Conservation (phyloP, 176 grass and related monocot species). For the Musa schizocarpa region DNA sequence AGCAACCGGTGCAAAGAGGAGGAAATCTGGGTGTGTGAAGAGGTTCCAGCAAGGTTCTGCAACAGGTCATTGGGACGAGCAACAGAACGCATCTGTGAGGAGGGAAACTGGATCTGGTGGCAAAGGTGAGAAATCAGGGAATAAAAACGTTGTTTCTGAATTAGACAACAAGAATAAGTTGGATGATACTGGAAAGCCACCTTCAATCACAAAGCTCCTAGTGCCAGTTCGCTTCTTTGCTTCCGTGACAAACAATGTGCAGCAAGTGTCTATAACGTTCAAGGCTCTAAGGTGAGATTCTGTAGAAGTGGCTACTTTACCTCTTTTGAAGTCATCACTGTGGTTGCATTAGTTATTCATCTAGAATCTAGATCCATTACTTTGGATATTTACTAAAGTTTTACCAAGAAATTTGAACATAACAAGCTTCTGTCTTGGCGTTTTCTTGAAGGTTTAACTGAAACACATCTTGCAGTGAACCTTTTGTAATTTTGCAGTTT, state of each 20-base stretch:
- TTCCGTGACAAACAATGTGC: constrained; percentile 48
- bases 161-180: constrained; percentile 42
- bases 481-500: neutral
- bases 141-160: constrained; percentile 42
- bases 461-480: neutral
- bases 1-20: constrained; percentile 91
- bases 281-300: constrained; percentile 60
- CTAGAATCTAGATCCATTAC: neutral
- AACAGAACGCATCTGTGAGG: constrained; percentile 3
- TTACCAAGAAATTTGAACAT: neutral
- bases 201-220: constrained; percentile 59
- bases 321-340: neutral
- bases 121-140: constrained; percentile 30
- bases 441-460: neutral
- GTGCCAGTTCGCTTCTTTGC: constrained; percentile 59
- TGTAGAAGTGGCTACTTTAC: constrained; percentile 7
- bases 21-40: constrained; percentile 81
- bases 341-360: constrained; percentile 2
- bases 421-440: neutral
- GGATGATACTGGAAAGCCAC: constrained; percentile 25
- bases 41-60: constrained; percentile 52
- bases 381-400: neutral
- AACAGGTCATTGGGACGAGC: constrained; percentile 22
- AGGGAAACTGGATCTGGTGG: constrained; percentile 3
- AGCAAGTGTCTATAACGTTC: constrained; percentile 79